Conservation (phyloP, 345 rosid species). For the Salix purpurea region DNA sequence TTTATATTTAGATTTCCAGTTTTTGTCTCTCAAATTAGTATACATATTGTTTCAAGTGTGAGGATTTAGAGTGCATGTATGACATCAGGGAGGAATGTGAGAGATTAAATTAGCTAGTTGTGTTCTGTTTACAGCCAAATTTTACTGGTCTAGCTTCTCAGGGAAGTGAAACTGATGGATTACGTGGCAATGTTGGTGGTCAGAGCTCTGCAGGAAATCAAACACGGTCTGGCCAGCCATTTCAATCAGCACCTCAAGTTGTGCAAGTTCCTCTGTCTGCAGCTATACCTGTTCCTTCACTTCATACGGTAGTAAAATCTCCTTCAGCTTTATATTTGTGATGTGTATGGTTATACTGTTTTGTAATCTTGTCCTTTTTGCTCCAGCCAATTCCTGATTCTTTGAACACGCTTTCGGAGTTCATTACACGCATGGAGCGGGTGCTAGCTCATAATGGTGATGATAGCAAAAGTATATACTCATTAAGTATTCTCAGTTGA, state of each 20-base stretch:
- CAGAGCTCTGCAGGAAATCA: constrained; percentile 52
- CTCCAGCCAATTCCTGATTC: constrained; percentile 89
- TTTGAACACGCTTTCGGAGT: constrained; percentile 63
- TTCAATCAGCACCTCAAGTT: constrained; percentile 53
- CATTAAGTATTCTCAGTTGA: not conserved
- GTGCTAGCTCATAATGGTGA: constrained; percentile 64
- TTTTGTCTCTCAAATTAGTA: not conserved
- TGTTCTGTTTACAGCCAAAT: constrained; percentile 38
- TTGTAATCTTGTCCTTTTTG: not conserved
- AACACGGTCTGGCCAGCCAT: constrained; percentile 44
- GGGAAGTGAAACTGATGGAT: constrained; percentile 44
- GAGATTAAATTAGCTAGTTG: not conserved
- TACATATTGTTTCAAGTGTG: not conserved
- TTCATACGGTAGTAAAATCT: constrained; percentile 41
- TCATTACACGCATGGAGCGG: constrained; percentile 70
- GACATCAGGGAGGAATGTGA: not conserved
- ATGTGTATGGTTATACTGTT: not conserved
- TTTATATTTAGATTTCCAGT: not conserved
- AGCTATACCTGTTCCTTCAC: constrained; percentile 60
- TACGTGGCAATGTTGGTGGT: constrained; percentile 29
- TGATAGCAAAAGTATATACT: constrained; percentile 6
- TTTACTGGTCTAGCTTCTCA: constrained; percentile 44
- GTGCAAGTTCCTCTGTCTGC: constrained; percentile 62
- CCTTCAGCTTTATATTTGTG: not conserved
- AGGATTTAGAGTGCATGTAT: not conserved